These are phyloP conservation scores for Fusarium marasasianum DNA, from an alignment of 2,329 filamentous ascomycete species.

Conservation along the genomic window DNA sequence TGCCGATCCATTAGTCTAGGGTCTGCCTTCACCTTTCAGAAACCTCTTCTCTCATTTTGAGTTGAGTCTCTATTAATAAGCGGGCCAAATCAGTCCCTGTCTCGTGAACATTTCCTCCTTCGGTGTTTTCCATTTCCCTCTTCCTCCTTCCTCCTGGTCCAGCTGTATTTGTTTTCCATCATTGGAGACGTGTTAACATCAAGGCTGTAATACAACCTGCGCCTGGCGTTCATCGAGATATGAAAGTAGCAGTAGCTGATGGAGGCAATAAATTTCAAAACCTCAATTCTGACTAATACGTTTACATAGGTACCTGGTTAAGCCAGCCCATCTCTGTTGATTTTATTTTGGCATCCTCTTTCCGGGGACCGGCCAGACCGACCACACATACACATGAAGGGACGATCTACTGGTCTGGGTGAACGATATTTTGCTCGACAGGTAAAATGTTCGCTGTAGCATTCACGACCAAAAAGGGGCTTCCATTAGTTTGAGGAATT, in stretches of 20 bases:
- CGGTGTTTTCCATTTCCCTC: not conserved
- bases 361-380: not conserved
- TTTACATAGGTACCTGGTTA: not conserved
- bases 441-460: not conserved
- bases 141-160: not conserved
- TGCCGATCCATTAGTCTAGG: constrained; percentile 15
- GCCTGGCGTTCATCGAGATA: not conserved
- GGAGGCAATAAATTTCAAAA: not conserved
- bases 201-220: not conserved
- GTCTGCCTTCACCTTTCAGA: not conserved
- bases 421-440: not conserved
- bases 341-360: not conserved
- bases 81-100: not conserved
- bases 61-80: not conserved
- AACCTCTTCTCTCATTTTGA: not conserved
- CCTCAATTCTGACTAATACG: not conserved
- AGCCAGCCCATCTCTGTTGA: not conserved
- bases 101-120: constrained; percentile 1
- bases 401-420: constrained; percentile 19
- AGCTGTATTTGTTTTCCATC: not conserved
- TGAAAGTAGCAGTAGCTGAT: not conserved
- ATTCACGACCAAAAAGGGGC: not conserved
- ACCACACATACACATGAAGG: not conserved
- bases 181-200: not conserved
- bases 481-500: not conserved